A percentile compares a stretch with the other conserved stretches of the same genome.
These are phyloP conservation scores for Aquilaria yunnanensis DNA, from an alignment of 345 rosid genomes.

Conservation along the genomic window DNA sequence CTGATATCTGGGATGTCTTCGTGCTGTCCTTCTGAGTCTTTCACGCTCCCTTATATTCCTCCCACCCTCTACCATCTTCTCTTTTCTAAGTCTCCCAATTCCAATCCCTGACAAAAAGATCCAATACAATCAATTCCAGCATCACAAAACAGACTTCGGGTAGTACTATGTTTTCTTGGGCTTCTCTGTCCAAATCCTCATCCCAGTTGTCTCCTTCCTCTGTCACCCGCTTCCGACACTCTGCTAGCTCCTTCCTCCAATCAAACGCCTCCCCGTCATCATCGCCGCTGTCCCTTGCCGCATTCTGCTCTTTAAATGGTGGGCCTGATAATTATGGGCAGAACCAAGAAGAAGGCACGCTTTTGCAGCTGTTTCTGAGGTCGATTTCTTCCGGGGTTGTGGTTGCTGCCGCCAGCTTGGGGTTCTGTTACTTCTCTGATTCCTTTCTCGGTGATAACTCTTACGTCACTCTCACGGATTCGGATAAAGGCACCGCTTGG, in stretches of 20 bases:
- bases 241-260: conserved; percentile 2
- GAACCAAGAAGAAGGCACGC: conserved; percentile 3
- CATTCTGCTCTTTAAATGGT: neutral
- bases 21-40: too few relatives aligned
- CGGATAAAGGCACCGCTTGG: conserved; percentile 4
- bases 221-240: conserved; percentile 3
- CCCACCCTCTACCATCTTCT: too few relatives aligned
- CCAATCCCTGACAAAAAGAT: too few relatives aligned
- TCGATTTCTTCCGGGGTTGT: conserved; percentile 22
- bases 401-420: conserved; percentile 32
- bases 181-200: conserved; percentile 21
- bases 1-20: too few relatives aligned
- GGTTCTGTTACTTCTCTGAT: conserved; percentile 22
- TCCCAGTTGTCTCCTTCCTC: neutral
- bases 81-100: neutral
- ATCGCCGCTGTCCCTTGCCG: neutral
- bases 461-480: conserved; percentile 27
- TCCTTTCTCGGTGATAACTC: conserved; percentile 4
- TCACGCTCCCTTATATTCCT: too few relatives aligned
- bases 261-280: conserved; percentile 12
- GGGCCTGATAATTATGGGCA: conserved; percentile 8
- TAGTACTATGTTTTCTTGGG: conserved; percentile 27
- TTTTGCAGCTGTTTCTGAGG: conserved; percentile 12
- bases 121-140: too few relatives aligned
- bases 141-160: neutral